These are phyloP conservation scores for Dalechampia spathulata DNA, from an alignment of 441 rosid species.

Conservation along the genomic window DNA sequence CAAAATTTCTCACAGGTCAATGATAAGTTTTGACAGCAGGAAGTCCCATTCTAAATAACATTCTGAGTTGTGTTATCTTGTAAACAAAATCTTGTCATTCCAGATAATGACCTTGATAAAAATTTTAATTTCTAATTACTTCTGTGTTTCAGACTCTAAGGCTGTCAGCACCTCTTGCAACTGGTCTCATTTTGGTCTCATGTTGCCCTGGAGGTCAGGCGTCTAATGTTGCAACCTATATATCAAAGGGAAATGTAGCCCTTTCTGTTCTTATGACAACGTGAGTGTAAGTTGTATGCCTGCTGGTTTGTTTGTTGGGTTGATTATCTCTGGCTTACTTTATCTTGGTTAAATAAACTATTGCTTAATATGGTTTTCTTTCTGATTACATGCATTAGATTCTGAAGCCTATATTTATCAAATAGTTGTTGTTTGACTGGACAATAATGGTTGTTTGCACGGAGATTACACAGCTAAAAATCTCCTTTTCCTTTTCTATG, in stretches of 20 bases:
- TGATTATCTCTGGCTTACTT: background rate
- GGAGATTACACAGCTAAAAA: background rate
- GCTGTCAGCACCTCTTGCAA: conserved; percentile 93
- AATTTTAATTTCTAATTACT: conserved; percentile 7
- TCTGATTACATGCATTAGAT: background rate
- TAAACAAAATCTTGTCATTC: background rate
- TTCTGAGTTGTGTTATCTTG: background rate
- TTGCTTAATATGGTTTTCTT: background rate
- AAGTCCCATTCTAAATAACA: background rate
- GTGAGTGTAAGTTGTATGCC: conserved; percentile 29
- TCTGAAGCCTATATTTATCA: background rate
- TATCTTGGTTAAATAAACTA: background rate
- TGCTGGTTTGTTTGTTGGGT: conserved; percentile 1
- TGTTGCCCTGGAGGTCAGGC: conserved; percentile 99
- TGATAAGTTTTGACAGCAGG: background rate
- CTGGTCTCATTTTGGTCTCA: conserved; percentile 91
- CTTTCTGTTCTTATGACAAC: conserved; percentile 97
- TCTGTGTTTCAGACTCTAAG: conserved; percentile 52
- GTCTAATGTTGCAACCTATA: conserved; percentile 89
- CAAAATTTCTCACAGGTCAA: background rate
- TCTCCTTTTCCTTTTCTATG: background rate
- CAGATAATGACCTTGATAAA: conserved; percentile 1
- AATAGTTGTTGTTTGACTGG: too few species aligned
- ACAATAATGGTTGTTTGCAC: too few species aligned
- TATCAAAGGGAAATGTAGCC: conserved; percentile 93